A percentile compares a stretch with the other conserved stretches of the same genome.
Conservation (phyloP, 1,284 basidiomycete genomes). For the Ustilago shanxiensis region DNA sequence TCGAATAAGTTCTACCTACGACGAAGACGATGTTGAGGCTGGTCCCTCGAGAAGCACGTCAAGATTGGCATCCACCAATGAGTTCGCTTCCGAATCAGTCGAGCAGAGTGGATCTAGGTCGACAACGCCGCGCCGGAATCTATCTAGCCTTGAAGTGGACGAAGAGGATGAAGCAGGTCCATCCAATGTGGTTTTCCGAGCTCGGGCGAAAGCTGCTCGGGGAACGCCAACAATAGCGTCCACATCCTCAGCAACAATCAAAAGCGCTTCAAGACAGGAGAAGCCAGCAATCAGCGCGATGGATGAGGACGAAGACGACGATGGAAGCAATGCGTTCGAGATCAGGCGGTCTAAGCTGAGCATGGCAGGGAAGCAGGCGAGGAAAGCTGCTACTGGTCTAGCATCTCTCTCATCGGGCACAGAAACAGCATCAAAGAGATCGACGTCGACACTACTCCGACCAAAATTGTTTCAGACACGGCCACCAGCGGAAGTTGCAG, state of each 20-base stretch:
- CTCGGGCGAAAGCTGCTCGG: conserved; percentile 18
- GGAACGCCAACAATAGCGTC: conserved; percentile 7
- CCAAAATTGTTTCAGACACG: conserved; percentile 18
- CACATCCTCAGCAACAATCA: conserved; percentile 6
- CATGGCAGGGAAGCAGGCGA: conserved; percentile 16
- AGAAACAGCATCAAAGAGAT: conserved; percentile 9
- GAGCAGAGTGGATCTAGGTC: neutral
- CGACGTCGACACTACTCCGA: conserved; percentile 21
- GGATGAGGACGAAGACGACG: conserved; percentile 19
- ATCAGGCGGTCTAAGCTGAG: conserved; percentile 33
- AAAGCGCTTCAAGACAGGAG: neutral
- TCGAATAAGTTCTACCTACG: conserved; percentile 25
- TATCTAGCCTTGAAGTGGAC: neutral
- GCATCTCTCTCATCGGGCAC: conserved; percentile 8
- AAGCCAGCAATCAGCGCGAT: neutral
- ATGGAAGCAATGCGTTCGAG: conserved; percentile 19
- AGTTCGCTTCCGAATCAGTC: neutral
- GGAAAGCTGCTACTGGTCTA: neutral
- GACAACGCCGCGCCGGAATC: neutral
- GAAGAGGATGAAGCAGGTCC: conserved; percentile 11
- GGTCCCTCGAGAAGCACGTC: conserved; percentile 9
- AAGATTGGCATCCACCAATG: neutral
- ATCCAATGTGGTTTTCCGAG: conserved; percentile 27
- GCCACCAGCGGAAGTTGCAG: neutral
- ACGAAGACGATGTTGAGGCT: conserved; percentile 15